Percentiles rank a stretch among this genome's conserved stretches.
phyloP scores from a whole-genome alignment of 768 basidiomycete species.

The Pisolithus sp. region DNA sequence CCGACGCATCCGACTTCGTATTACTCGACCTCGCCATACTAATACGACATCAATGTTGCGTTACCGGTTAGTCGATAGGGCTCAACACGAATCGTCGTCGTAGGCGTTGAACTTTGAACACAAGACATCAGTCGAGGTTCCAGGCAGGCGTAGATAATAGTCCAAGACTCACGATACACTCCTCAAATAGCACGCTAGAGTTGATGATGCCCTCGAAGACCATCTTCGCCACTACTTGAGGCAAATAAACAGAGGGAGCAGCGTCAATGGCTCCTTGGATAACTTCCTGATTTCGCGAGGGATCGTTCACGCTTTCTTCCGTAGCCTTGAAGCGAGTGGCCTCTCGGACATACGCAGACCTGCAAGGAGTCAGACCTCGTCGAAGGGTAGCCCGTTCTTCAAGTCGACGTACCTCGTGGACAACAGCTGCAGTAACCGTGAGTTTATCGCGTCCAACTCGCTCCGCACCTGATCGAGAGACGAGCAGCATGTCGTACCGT shows the following conservation, averaged over 20 bases:
- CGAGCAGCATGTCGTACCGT: conserved; percentile 21
- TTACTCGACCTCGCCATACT: too few relatives aligned
- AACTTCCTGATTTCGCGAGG: conserved; percentile 12
- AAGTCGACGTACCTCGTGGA: conserved; percentile 10
- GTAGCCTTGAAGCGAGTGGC: conserved; percentile 23
- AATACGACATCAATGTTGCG: too few relatives aligned
- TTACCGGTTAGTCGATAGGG: too few relatives aligned
- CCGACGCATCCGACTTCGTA: too few relatives aligned
- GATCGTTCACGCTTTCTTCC: conserved; percentile 5
- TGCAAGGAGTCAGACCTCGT: neutral
- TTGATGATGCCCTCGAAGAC: conserved; percentile 16
- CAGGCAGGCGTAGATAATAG: neutral
- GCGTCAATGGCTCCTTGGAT: conserved; percentile 14
- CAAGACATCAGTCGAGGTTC: neutral
- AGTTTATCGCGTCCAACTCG: conserved; percentile 14
- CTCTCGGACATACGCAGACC: conserved; percentile 18
- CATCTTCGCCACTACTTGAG: conserved; percentile 16
- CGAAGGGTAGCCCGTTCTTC: neutral
- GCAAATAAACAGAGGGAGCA: conserved; percentile 14
- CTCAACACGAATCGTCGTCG: neutral
- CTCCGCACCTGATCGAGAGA: conserved; percentile 16
- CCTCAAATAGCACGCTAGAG: conserved; percentile 18
- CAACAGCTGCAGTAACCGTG: conserved; percentile 14
- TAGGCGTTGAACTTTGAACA: conserved; percentile 10
- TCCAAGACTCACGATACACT: conserved; percentile 14